Evolutionary conservation across 2,329 filamentous ascomycete genomes (phyloP).

Genomic region (Colletotrichum sp.): DNA sequence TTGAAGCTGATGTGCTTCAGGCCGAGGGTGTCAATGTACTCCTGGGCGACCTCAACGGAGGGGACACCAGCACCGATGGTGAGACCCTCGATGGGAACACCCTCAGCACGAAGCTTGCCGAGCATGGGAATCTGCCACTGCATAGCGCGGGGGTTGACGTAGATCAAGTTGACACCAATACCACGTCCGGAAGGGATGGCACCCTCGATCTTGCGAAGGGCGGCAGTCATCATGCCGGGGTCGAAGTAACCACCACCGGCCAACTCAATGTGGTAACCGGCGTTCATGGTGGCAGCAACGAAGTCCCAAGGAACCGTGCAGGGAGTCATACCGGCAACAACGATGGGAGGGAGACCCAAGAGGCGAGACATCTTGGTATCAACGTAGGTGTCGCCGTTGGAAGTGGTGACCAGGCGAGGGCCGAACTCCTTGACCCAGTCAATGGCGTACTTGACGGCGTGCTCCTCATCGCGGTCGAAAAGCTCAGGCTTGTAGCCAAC

Average conservation of each 20-base stretch:
- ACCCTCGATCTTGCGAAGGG: conserved; percentile 83
- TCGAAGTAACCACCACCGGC: conserved; percentile 91
- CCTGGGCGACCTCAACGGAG: conserved; percentile 89
- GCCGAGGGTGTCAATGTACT: conserved; percentile 91
- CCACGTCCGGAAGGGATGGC: conserved; percentile 84
- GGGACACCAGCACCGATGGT: conserved; percentile 94
- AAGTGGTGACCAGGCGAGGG: conserved; percentile 89
- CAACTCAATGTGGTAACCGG: conserved; percentile 92
- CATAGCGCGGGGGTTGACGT: conserved; percentile 89
- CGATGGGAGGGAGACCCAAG: conserved; percentile 82
- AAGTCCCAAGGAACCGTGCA: conserved; percentile 91
- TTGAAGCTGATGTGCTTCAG: conserved; percentile 96
- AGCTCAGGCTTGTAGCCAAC: conserved; percentile 98
- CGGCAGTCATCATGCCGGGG: conserved; percentile 80
- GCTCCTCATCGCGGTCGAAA: conserved; percentile 93
- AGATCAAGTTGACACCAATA: conserved; percentile 90
- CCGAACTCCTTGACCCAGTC: conserved; percentile 99
- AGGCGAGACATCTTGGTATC: conserved; percentile 96
- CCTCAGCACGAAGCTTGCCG: conserved; percentile 79
- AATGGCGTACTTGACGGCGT: conserved; percentile 92
- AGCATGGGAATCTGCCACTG: conserved; percentile 90
- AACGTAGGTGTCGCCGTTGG: conserved; percentile 86
- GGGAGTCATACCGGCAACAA: conserved; percentile 95
- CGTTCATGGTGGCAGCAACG: conserved; percentile 90
- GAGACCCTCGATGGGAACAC: conserved; percentile 88